These are phyloP conservation scores for Neocatenulostroma microsporum DNA, from an alignment of 2,329 filamentous ascomycete species.

Conservation along the genomic window DNA sequence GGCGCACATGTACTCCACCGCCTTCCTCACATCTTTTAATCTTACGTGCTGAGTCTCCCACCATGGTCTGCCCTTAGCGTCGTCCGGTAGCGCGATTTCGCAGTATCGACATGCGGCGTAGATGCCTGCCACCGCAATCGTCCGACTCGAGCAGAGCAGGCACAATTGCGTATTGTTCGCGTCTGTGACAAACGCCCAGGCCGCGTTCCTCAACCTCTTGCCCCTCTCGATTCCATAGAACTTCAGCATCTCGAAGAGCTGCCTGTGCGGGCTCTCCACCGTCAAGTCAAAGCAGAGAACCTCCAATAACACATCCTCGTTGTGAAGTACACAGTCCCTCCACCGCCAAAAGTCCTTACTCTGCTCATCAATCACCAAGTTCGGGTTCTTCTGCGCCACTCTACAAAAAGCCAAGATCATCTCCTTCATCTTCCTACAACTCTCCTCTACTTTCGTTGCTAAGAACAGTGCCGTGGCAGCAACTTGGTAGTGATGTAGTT, in stretches of 20 bases:
- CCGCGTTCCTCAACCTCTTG: slow-evolving; percentile 72
- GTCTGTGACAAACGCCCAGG: slow-evolving; percentile 93
- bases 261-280: slow-evolving; percentile 78
- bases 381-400: slow-evolving; percentile 88
- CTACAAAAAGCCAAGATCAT: slow-evolving; percentile 89
- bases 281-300: slow-evolving; percentile 89
- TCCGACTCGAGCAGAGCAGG: slow-evolving; percentile 67
- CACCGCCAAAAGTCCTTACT: slow-evolving; percentile 98
- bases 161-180: slow-evolving; percentile 77
- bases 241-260: slow-evolving; percentile 72
- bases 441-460: slow-evolving; percentile 95
- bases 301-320: slow-evolving; percentile 89
- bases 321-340: slow-evolving; percentile 85
- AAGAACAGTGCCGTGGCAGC: slow-evolving; percentile 88
- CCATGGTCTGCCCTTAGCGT: slow-evolving; percentile 71
- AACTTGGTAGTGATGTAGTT: slow-evolving; percentile 79
- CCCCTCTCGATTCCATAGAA: slow-evolving; percentile 68
- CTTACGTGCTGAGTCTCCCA: slow-evolving; percentile 72
- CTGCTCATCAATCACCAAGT: slow-evolving; percentile 87
- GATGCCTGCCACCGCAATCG: slow-evolving; percentile 76
- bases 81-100: slow-evolving; percentile 62
- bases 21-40: slow-evolving; percentile 60
- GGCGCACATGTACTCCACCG: slow-evolving; percentile 66
- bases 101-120: slow-evolving; percentile 78
- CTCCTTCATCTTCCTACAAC: slow-evolving; percentile 90